Base-by-base conservation (phyloP, 116 monocot genomes). In the Trichopus zeylanicus region DNA sequence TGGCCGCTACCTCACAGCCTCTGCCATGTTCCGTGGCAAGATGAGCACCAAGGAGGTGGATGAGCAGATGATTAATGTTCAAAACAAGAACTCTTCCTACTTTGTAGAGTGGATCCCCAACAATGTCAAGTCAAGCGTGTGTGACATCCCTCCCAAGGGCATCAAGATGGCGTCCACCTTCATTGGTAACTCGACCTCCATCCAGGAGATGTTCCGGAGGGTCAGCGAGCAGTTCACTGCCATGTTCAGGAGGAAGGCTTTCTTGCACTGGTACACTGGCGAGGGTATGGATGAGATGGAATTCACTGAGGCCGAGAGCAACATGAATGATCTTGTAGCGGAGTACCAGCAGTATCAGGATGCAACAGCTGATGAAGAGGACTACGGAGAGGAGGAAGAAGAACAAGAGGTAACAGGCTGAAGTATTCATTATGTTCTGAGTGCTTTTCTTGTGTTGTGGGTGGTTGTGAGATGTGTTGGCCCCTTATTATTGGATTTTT, bases 241-340 rank as follows among this genome's bases (percentile, higher is more conserved):
- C 27, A 86, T 86, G 86, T 86, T 86, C 63, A 78, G 75, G 70
- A 80, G 86, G 76, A 86, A 86, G 79, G 86, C 86, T 53, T 86
- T 86, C 63, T 59, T 86, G 67, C 86, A 86, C 53, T 86, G 86
- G 86, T 86, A 86, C 48, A 86, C 86, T 3, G 83, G 82, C 3
- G 82, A 82, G 47, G 82, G 82, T 11, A 82, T 82, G 82, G 82
- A 82, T 42, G 78, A 83, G 67, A 83, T 83, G 78, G 83, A 78
- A 46, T 83, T 83, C 68, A 83, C 78, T 0, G 77, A 82, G 63
- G 82, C 82, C 0, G 82, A 82, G 82, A 82, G 82, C 56, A 82
- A 82, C 53, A 82, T 82, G 82, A 82, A 82, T 31, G 82, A 82
- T 56, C 54, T 82, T 31, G 77, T 82, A 24, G 65, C 82, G 0